Base-by-base conservation (phyloP, 2,329 filamentous ascomycete genomes). In the Aspergillus melleus region DNA sequence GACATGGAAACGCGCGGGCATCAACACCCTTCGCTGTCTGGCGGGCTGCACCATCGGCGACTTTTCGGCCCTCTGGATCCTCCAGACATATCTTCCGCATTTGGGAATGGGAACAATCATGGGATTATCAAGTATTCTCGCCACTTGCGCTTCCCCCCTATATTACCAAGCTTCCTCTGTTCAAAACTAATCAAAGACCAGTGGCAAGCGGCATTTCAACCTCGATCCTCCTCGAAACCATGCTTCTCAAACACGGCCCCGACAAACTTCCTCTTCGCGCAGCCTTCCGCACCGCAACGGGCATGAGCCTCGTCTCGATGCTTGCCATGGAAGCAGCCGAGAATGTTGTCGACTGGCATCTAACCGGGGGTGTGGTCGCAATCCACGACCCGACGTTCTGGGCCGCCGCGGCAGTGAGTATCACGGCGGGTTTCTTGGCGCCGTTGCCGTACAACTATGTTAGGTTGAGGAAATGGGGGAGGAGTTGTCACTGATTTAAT, bases 221-320 rank as follows among this genome's bases (percentile, higher is more conserved):
- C 0, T 86, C 83, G 0, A 76, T 86, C 39, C 62, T 81, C 0
- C 76, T 86, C 0, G 83, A 86, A 66, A 86, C 83, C 0, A 64
- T 79, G 0, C 74, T 86, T 3, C 78, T 86, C 1, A 77, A 76
- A 0, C 64, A 76, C 0, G 84, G 83, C 0, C 75, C 74, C 1
- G 84, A 86, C 55, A 67, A 71, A 8, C 70, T 86, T 0, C 63
- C 80, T 0, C 85, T 81, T 83, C 58, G 66, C 0, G 66, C 65
- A 0, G 84, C 84, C 0, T 76, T 74, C 2, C 80, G 75, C 49
- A 86, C 84, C 0, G 84, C 84, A 0, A 79, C 80, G 22, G 84
- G 84, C 0, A 86, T 86, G 84, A 86, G 84, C 59, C 70, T 85
- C 52, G 80, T 86, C 10, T 86, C 83, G 0, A 86, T 86, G 84